Evolutionary conservation across 1,284 basidiomycete genomes (phyloP), one percentile per base, ranked within the genome.

Genomic region (Calocybe gambosa): DNA sequence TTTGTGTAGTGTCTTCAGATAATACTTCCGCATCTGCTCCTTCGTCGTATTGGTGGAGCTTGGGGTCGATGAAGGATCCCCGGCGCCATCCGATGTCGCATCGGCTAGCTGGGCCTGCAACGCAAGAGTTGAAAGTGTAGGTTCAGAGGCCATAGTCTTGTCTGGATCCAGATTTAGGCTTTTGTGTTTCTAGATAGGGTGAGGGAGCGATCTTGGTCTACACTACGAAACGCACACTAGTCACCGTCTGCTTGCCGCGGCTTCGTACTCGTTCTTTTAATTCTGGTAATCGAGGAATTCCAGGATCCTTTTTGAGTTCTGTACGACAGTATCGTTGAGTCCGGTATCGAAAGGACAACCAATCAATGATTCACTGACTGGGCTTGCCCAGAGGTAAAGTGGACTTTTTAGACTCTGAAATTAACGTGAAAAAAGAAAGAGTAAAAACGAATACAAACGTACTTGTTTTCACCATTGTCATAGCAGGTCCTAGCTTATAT

Each of bases 291-390:
- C 81, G 80, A 3, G 89, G 89, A 0, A 93, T 69, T 13, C 88
- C 89, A 36, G 85, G 85, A 61, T 91, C 89, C 59, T 89, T 90
- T 67, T 86, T 89, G 26, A 89, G 67, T 58, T 85, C 87, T 89
- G 47, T 0, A 53, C 15, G 29, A 13, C 36, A 35, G 35, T 9
- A 21, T 33, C 45, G 16, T 37, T 34, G 10, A 39, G 18, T 40
- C 15, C 20, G 35, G 21, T 25, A 43, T 21, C 23, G 15, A 15
- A 42, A 6, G 7, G 8, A 40, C 5, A 36, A 35, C 43, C 20
- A 6, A 13, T n/a, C n/a, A n/a, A n/a, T n/a, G 16, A 25, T 8
- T 26, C 40, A 46, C 58, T 53, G 31, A 83, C 80, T 83, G n/a
- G 75, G 67, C 64, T 71, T 82, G 10, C 71, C 29, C 8, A 31